These are phyloP conservation scores for Coemansia sp. DNA, from an alignment of 192 early-diverging fungal genomes.

Conservation along the genomic window DNA sequence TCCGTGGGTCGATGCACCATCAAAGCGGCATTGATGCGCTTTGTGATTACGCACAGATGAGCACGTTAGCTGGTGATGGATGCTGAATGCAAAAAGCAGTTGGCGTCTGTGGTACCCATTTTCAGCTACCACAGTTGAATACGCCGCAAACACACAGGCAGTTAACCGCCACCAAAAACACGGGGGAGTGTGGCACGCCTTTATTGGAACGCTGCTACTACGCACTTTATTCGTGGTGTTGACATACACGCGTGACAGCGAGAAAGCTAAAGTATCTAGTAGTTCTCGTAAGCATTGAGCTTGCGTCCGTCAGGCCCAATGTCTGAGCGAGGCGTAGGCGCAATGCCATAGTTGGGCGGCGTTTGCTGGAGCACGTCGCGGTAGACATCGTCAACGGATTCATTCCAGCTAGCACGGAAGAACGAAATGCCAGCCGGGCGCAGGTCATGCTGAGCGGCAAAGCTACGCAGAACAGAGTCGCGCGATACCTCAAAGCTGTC, in stretches of 20 bases:
- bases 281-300: slow-evolving; percentile 38
- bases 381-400: slow-evolving; percentile 49
- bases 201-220: background rate
- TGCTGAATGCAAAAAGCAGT: background rate
- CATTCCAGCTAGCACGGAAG: slow-evolving; percentile 43
- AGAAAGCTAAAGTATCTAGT: slow-evolving; percentile 1
- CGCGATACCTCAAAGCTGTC: slow-evolving; percentile 45
- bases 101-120: background rate
- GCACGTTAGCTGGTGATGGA: background rate
- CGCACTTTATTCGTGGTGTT: background rate
- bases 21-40: background rate
- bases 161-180: background rate
- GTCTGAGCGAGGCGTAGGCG: slow-evolving; percentile 17
- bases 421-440: slow-evolving; percentile 44
- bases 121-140: background rate
- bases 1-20: background rate
- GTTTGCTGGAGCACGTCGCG: slow-evolving; percentile 37
- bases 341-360: slow-evolving; percentile 32
- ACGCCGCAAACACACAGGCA: background rate
- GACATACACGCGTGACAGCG: background rate
- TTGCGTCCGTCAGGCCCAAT: slow-evolving; percentile 49
- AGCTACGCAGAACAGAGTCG: slow-evolving; percentile 33
- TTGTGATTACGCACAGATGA: background rate
- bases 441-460: slow-evolving; percentile 31
- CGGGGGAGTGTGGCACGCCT: background rate